Base-by-base conservation (phyloP, 805 yeast genomes). In the Sugiyamaella qingdaonensis region DNA sequence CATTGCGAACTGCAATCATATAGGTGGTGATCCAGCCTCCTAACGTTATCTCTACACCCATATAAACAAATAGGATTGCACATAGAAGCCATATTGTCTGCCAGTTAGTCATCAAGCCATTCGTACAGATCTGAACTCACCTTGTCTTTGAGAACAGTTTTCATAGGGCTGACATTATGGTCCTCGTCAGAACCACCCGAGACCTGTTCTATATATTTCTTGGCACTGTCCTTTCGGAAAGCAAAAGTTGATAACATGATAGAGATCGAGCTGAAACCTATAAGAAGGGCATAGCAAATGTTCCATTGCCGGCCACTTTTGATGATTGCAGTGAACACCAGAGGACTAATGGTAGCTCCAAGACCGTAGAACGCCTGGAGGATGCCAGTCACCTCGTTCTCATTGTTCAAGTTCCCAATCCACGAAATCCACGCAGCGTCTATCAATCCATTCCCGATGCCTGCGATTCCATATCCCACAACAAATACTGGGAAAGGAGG, bases 21-120 rank as follows among this genome's bases (percentile, higher is more conserved):
- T 77, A 85, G 1, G 88, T 79, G 46, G 81, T 81, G 19, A 81
- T 69, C 90, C 90, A 85, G 2, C 88, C 84, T 0, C 84, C 88
- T 52, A 85, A 67, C 1, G 84, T 69, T 27, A 84, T 84, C 64
- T 85, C 91, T 1, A 81, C 78, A 10, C 91, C 92, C 58, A 84
- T 78, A 61, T 85, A 85, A 47, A 80, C 73, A 58, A 85, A 77
- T 21, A 83, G 8, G 88, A 73, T 57, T 81, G 67, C 1, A 75
- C 58, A 73, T 84, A 70, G 1, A 14, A 10, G 49, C 54, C 33
- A 37, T 29, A 10, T 31, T 5, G 9, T 29, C 44, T 43, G 32
- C 29, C 1, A 32, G 41, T 44, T 44, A 37, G 10, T 13, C 18
- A 41, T 42, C 16, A 29, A 52, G 34, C n/a, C 24, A 36, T 34